Evolutionary conservation across 805 yeast genomes (phyloP), one percentile per base, ranked within the genome.

Genomic region (Pichia sporocuriosa): DNA sequence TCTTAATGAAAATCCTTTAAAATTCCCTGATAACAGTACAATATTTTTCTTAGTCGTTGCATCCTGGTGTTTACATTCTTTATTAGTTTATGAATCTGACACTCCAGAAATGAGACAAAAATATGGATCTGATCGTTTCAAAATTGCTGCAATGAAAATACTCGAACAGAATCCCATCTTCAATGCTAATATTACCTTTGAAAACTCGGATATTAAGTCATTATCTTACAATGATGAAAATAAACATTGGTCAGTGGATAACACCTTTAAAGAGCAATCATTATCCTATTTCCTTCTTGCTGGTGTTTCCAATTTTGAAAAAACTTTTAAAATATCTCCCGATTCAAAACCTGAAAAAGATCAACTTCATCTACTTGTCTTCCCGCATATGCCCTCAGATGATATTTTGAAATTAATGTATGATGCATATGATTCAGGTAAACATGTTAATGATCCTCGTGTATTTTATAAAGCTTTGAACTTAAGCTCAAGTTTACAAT

Each of bases 11-110:
- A n/a, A 16, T n/a, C 12, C 24, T 16, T 16, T 12, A 3, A 13
- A 10, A 19, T 25, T 41, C 13, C 7, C 26, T 6, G 3, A 24
- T 13, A 15, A 58, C 63, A 7, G 22, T 4, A 21, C 37, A 4
- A 19, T 33, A 6, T 51, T 55, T 39, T 67, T 79, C 54, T 45
- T 73, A 15, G 85, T 85, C 2, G 94, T 88, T 9, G 68, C 77
- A 0, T 84, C 95, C 0, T 79, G 95, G 85, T 94, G 82, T 0
- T 75, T 87, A 48, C 97, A 89, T 61, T 87, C 96, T 2, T 75
- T 88, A 4, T 61, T 89, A 37, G 88, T 89, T 2, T 89, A 89
- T 24, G 82, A 82, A 43, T 77, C 89, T 39, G 90, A 86, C 49
- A 68, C 79, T 0, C 78, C 81, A 0, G 82, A 81, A 50, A 62